These are phyloP conservation scores for Aureobasidium mangrovei DNA, from an alignment of 2,329 filamentous ascomycete genomes.

Conservation along the genomic window DNA sequence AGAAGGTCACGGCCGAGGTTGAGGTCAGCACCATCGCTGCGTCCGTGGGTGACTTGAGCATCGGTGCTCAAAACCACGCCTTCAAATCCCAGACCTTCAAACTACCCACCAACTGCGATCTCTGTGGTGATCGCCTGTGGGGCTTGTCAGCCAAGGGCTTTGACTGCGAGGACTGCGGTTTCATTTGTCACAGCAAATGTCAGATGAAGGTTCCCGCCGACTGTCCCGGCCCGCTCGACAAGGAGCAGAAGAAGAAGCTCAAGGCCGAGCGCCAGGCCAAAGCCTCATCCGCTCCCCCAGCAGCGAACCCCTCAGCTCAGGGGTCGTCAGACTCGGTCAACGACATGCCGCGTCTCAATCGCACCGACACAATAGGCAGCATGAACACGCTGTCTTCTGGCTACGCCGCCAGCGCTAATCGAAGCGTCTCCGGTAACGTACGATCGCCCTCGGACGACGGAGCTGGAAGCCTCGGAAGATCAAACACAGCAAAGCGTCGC, in stretches of 20 bases:
- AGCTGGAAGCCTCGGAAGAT: slow-evolving; percentile 18
- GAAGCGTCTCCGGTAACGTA: slow-evolving; percentile 59
- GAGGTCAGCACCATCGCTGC: slow-evolving; percentile 90
- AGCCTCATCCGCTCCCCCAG: slow-evolving; percentile 42
- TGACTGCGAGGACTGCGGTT: slow-evolving; percentile 91
- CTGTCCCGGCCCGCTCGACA: slow-evolving; percentile 86
- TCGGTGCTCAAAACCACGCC: slow-evolving; percentile 90
- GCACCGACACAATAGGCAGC: slow-evolving; percentile 84
- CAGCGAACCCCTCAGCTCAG: slow-evolving; percentile 15
- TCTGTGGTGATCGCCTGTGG: slow-evolving; percentile 96
- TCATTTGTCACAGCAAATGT: slow-evolving; percentile 97
- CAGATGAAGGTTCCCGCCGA: slow-evolving; percentile 97
- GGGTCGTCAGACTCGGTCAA: slow-evolving; percentile 23
- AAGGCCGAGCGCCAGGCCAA: slow-evolving; percentile 77
- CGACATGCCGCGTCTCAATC: slow-evolving; percentile 59
- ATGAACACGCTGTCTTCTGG: slow-evolving; percentile 67
- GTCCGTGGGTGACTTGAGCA: slow-evolving; percentile 81
- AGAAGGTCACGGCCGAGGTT: slow-evolving; percentile 78
- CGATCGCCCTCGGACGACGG: slow-evolving; percentile 29
- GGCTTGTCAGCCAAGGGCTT: slow-evolving; percentile 93
- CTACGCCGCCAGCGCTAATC: slow-evolving; percentile 68
- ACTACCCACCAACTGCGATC: slow-evolving; percentile 95
- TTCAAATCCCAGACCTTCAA: slow-evolving; percentile 99
- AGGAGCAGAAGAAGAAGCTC: slow-evolving; percentile 91
- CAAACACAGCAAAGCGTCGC: slow-evolving; percentile 41